A percentile compares a stretch with the other conserved stretches of the same genome.
Conservation (phyloP, 139 green algal genomes). For the Coccomyxa sp. region DNA sequence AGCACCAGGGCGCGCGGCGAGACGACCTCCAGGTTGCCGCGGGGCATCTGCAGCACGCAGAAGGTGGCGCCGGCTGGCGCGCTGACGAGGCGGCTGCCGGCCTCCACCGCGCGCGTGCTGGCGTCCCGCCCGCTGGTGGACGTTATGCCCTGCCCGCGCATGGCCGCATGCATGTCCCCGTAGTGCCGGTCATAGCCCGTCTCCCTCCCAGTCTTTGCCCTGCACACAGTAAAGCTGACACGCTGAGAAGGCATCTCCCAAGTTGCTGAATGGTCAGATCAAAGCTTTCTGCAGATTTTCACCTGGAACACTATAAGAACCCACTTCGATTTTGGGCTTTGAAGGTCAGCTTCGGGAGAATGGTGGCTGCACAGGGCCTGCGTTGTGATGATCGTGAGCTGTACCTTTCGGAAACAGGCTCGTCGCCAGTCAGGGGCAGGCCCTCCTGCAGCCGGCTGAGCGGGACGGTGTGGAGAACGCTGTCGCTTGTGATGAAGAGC, state of each 20-base stretch:
- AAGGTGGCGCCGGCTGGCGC: conserved; percentile 24
- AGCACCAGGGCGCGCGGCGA: conserved; percentile 79
- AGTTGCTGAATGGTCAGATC: background rate
- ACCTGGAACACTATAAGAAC: too few species aligned
- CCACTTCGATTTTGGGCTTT: too few species aligned
- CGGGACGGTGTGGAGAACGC: conserved; percentile 46
- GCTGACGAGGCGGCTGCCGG: conserved; percentile 50
- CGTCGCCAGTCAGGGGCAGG: too few species aligned
- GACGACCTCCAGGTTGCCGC: conserved; percentile 91
- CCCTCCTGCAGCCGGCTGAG: conserved; percentile 23
- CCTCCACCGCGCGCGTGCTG: conserved; percentile 59
- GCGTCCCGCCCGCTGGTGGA: conserved; percentile 33
- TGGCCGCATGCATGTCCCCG: conserved; percentile 50
- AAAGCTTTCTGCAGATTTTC: too few species aligned
- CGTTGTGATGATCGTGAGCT: too few species aligned
- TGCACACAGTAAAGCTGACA: background rate
- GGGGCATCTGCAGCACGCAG: conserved; percentile 80
- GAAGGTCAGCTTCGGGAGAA: too few species aligned
- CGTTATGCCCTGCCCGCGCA: conserved; percentile 31
- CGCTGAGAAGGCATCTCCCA: background rate
- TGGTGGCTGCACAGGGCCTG: too few species aligned
- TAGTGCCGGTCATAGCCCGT: conserved; percentile 4
- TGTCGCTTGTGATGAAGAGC: conserved; percentile 57
- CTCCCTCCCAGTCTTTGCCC: too few species aligned
- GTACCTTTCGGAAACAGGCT: too few species aligned